phyloP scores from a whole-genome alignment of 2,329 filamentous ascomycete species.

The Hypoxylon sp. region DNA sequence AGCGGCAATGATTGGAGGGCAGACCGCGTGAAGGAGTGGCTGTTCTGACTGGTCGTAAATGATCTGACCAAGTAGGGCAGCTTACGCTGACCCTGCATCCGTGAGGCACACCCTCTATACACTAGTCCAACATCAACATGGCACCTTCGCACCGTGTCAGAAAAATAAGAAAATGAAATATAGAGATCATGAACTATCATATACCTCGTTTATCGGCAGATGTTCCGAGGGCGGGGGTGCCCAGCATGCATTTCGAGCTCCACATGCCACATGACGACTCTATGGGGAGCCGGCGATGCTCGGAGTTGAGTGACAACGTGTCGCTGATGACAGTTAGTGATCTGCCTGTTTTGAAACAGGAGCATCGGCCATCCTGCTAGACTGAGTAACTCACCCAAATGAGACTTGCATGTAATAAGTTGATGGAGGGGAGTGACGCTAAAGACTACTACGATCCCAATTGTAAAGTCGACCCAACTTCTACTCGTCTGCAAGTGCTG shows the following conservation, averaged over 20 bases:
- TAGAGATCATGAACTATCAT: slow-evolving; percentile 25
- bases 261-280: slow-evolving; percentile 45
- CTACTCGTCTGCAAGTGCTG: slow-evolving; percentile 39
- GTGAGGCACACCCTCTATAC: slow-evolving; percentile 40
- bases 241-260: slow-evolving; percentile 38
- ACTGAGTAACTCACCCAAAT: slow-evolving; percentile 40
- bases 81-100: slow-evolving; percentile 46
- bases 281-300: slow-evolving; percentile 39
- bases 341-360: slow-evolving; percentile 48
- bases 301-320: slow-evolving; percentile 43
- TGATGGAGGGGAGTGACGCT: slow-evolving; percentile 49
- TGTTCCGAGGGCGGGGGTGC: slow-evolving; percentile 44
- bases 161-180: slow-evolving; percentile 21
- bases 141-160: slow-evolving; percentile 35
- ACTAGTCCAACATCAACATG: slow-evolving; percentile 32
- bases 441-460: slow-evolving; percentile 38
- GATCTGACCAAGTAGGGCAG: slow-evolving; percentile 48
- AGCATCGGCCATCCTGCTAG: slow-evolving; percentile 37
- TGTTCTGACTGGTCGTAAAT: slow-evolving; percentile 51
- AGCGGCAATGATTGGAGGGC: slow-evolving; percentile 49
- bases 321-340: slow-evolving; percentile 41
- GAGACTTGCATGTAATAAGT: slow-evolving; percentile 43
- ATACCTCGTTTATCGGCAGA: slow-evolving; percentile 44
- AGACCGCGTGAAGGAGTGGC: slow-evolving; percentile 49
- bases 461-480: slow-evolving; percentile 42